phyloP scores from a whole-genome alignment of 164 flowering plant genomes.

The Vitis riparia region DNA sequence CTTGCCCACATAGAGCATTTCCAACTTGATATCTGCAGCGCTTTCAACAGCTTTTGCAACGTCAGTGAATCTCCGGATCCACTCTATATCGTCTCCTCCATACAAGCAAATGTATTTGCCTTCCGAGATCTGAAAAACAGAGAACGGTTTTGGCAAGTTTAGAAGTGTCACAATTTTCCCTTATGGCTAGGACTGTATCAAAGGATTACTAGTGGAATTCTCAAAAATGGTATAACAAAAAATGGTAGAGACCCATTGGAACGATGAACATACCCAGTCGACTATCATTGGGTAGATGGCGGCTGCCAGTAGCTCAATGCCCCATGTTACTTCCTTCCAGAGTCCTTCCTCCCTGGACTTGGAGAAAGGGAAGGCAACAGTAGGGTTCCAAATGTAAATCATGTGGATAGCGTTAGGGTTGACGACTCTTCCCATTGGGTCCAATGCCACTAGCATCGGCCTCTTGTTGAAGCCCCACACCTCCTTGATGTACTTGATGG shows the following conservation, averaged over 20 bases:
- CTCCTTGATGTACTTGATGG: constrained; percentile 48
- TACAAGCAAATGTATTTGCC: constrained; percentile 39
- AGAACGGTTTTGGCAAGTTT: not conserved
- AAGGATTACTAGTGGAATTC: too few species aligned
- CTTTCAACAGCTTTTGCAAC: constrained; percentile 16
- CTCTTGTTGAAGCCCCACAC: constrained; percentile 48
- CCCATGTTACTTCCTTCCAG: constrained; percentile 56
- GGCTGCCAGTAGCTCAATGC: constrained; percentile 38
- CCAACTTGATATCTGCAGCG: constrained; percentile 26
- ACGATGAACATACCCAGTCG: constrained; percentile 34
- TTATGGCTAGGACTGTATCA: too few species aligned
- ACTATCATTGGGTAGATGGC: constrained; percentile 33
- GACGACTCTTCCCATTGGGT: constrained; percentile 42
- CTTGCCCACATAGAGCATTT: constrained; percentile 55
- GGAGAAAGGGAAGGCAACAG: constrained; percentile 53
- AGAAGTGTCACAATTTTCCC: too few species aligned
- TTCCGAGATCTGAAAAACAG: constrained; percentile 19
- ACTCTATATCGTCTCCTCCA: constrained; percentile 49
- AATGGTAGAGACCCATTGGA: not conserved
- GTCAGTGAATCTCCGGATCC: constrained; percentile 41
- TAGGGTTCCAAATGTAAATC: constrained; percentile 61
- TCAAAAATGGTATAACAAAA: too few species aligned
- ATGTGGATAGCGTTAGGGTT: constrained; percentile 53
- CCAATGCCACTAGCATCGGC: constrained; percentile 49
- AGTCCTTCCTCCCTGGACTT: constrained; percentile 43